These are phyloP conservation scores for Cladophialophora exuberans DNA, from an alignment of 2,329 filamentous ascomycete genomes.

Conservation along the genomic window DNA sequence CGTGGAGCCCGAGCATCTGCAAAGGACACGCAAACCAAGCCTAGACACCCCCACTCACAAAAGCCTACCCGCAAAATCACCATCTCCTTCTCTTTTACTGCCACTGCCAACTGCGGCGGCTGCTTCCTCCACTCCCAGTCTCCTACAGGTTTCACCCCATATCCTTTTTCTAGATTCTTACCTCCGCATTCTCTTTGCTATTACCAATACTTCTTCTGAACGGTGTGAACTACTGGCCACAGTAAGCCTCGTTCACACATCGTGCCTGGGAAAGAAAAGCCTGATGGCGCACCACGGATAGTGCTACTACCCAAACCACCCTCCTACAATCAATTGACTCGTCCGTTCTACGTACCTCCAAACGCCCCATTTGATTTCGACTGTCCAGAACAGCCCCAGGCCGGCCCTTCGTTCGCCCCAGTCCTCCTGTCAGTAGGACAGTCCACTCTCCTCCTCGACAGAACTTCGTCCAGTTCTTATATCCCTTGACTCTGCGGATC, in stretches of 20 bases:
- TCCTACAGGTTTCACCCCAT: not conserved
- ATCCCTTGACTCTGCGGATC: constrained; percentile 30
- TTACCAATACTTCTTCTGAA: not conserved
- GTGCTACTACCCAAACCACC: constrained; percentile 11
- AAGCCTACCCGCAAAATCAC: not conserved
- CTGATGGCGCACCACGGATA: constrained; percentile 31
- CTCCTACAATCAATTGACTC: constrained; percentile 11
- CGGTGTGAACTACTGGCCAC: not conserved
- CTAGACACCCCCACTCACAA: not conserved
- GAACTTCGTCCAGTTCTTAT: not conserved
- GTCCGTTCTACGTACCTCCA: constrained; percentile 8
- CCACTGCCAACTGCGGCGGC: constrained; percentile 1
- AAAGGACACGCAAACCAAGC: not conserved
- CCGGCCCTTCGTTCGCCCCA: constrained; percentile 7
- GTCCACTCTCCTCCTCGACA: not conserved
- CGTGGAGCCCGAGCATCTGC: too few species aligned
- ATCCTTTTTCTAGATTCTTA: constrained; percentile 1
- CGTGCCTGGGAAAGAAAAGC: constrained; percentile 16
- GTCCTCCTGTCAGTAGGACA: not conserved
- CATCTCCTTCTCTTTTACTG: not conserved
- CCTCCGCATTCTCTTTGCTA: not conserved
- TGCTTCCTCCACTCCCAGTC: not conserved
- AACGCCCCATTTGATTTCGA: constrained; percentile 3
- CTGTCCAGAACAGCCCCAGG: constrained; percentile 3
- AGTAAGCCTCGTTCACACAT: constrained; percentile 7